phyloP scores from a whole-genome alignment of 2,329 filamentous ascomycete species.

The Fusarium sp. region DNA sequence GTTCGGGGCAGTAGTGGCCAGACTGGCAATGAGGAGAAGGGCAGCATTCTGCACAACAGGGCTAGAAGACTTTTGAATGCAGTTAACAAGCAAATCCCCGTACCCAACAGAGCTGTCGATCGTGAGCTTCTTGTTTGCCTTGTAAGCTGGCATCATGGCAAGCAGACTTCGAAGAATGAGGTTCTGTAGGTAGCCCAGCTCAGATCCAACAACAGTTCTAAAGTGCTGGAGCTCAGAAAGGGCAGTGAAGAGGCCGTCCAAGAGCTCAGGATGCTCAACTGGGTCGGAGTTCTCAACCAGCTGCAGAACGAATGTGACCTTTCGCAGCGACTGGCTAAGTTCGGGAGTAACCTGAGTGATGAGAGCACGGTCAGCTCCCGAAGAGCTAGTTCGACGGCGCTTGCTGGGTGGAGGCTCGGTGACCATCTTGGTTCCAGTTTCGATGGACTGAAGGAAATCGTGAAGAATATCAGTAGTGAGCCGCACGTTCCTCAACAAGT shows the following conservation, averaged over 20 bases:
- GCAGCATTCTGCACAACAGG: constrained; percentile 95
- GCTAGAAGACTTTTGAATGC: constrained; percentile 89
- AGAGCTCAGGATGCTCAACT: constrained; percentile 78
- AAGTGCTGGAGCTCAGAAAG: constrained; percentile 90
- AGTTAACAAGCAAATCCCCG: constrained; percentile 91
- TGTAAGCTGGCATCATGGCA: constrained; percentile 83
- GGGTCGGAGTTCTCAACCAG: constrained; percentile 85
- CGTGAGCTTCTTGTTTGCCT: constrained; percentile 67
- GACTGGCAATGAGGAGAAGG: constrained; percentile 84
- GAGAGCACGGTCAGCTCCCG: constrained; percentile 70
- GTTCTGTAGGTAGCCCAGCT: constrained; percentile 90
- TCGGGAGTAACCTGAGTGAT: constrained; percentile 72
- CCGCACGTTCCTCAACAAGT: constrained; percentile 78
- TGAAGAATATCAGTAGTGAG: constrained; percentile 78
- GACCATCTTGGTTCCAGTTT: constrained; percentile 77
- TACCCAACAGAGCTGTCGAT: constrained; percentile 85
- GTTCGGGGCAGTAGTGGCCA: constrained; percentile 90
- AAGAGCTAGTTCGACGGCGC: constrained; percentile 80
- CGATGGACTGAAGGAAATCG: constrained; percentile 78
- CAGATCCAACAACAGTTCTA: constrained; percentile 82
- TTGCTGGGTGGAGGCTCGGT: constrained; percentile 80
- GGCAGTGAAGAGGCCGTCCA: constrained; percentile 83
- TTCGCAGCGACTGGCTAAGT: constrained; percentile 74
- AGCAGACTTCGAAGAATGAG: constrained; percentile 84
- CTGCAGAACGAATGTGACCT: constrained; percentile 88